These are phyloP conservation scores for Tricholoma sp. DNA, from an alignment of 768 basidiomycete species.

Conservation along the genomic window DNA sequence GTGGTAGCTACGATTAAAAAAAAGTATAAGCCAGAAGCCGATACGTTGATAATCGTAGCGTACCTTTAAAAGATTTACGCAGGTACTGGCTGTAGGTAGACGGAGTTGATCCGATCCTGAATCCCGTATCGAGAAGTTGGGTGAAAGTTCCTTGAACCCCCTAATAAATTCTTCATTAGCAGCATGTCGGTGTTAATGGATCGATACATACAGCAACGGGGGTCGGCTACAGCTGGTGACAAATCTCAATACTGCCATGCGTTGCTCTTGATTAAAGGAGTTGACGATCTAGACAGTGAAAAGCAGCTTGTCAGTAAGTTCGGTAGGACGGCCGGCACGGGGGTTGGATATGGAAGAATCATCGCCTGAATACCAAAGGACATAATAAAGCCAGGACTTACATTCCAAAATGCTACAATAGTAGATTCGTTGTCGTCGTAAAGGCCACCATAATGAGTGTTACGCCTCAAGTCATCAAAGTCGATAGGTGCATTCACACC, in stretches of 20 bases:
- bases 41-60: background rate
- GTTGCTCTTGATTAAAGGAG: constrained; percentile 75
- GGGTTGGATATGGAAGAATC: no score
- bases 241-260: constrained; percentile 75
- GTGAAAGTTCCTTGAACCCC: constrained; percentile 82
- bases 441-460: constrained; percentile 82
- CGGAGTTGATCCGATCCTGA: constrained; percentile 67
- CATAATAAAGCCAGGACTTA: no score
- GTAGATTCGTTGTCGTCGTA: constrained; percentile 68
- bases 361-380: background rate
- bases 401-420: constrained; percentile 81
- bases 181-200: background rate
- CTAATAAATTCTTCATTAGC: constrained; percentile 27
- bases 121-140: constrained; percentile 85
- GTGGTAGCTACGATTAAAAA: constrained; percentile 49
- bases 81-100: constrained; percentile 77
- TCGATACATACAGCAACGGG: constrained; percentile 63
- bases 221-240: constrained; percentile 92
- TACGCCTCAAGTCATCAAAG: constrained; percentile 66
- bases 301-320: background rate
- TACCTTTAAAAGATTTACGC: constrained; percentile 90
- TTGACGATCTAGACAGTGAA: constrained; percentile 55
- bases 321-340: no score
- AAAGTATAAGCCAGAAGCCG: background rate
- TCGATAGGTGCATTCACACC: constrained; percentile 85